These are phyloP conservation scores for Plantago elongata DNA, from an alignment of 257 asterid species.

Conservation along the genomic window DNA sequence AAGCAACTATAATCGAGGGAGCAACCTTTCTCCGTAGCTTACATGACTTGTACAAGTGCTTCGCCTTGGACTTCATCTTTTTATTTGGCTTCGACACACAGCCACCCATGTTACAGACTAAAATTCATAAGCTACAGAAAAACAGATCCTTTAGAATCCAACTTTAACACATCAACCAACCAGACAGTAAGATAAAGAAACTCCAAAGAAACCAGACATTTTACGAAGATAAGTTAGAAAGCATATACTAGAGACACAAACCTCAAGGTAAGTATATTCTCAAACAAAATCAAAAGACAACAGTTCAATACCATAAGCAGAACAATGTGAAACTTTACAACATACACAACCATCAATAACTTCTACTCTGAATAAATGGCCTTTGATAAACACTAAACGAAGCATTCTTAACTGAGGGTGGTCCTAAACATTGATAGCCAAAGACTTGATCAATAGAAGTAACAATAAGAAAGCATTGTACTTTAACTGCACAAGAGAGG, in stretches of 20 bases:
- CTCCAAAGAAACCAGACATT: background rate
- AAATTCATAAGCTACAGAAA: constrained; percentile 25
- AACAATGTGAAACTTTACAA: background rate
- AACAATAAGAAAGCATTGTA: background rate
- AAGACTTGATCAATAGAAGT: background rate
- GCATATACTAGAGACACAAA: background rate
- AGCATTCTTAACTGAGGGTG: too few relatives aligned
- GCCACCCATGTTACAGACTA: constrained; percentile 59
- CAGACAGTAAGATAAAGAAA: background rate
- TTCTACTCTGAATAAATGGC: too few relatives aligned
- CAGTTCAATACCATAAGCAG: background rate
- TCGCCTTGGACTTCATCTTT: constrained; percentile 49
- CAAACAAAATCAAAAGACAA: background rate
- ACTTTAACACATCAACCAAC: constrained; percentile 1
- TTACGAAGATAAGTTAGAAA: constrained; percentile 1
- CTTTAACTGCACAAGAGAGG: too few relatives aligned
- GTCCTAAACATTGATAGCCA: too few relatives aligned
- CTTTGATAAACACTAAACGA: too few relatives aligned
- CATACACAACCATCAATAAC: background rate
- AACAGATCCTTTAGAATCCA: background rate
- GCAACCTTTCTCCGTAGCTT: constrained; percentile 51
- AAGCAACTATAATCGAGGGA: constrained; percentile 48
- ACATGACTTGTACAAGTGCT: constrained; percentile 43
- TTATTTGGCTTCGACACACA: constrained; percentile 66
- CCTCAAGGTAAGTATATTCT: background rate